Evolutionary conservation across 768 basidiomycete species (phyloP).

Genomic region (Pisolithus orientalis): DNA sequence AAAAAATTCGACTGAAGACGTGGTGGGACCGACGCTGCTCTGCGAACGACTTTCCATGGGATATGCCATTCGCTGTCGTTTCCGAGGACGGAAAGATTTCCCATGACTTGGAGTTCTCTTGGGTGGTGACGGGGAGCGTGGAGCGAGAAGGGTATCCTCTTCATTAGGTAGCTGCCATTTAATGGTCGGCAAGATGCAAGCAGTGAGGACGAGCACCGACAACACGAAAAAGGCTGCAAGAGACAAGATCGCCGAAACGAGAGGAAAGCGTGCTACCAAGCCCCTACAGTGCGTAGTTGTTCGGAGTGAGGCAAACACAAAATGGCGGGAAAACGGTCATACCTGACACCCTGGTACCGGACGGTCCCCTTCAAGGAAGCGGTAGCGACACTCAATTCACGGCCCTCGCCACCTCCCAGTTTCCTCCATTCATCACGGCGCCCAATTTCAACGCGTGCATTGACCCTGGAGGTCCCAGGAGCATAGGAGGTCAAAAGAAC

Average conservation of each 20-base stretch:
- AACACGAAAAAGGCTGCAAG: slow-evolving; percentile 43
- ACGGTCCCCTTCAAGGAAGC: slow-evolving; percentile 59
- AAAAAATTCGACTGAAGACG: not conserved
- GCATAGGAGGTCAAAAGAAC: slow-evolving; percentile 53
- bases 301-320: not conserved
- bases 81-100: slow-evolving; percentile 18
- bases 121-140: not conserved
- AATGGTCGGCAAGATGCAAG: slow-evolving; percentile 46
- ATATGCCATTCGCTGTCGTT: slow-evolving; percentile 20
- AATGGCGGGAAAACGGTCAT: slow-evolving; percentile 12
- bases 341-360: slow-evolving; percentile 68
- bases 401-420: slow-evolving; percentile 61
- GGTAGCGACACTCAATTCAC: slow-evolving; percentile 62
- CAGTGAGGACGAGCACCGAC: slow-evolving; percentile 39
- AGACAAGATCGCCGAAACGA: slow-evolving; percentile 45
- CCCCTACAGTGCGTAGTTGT: slow-evolving; percentile 38
- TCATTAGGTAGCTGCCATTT: slow-evolving; percentile 19
- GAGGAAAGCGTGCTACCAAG: slow-evolving; percentile 62
- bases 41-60: slow-evolving; percentile 15
- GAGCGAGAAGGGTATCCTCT: slow-evolving; percentile 4
- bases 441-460: slow-evolving; percentile 67
- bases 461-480: slow-evolving; percentile 39
- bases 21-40: slow-evolving; percentile 16
- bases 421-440: slow-evolving; percentile 68
- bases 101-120: slow-evolving; percentile 15